Evolutionary conservation across 805 yeast genomes (phyloP).

Genomic region (Osmozyma mogii): DNA sequence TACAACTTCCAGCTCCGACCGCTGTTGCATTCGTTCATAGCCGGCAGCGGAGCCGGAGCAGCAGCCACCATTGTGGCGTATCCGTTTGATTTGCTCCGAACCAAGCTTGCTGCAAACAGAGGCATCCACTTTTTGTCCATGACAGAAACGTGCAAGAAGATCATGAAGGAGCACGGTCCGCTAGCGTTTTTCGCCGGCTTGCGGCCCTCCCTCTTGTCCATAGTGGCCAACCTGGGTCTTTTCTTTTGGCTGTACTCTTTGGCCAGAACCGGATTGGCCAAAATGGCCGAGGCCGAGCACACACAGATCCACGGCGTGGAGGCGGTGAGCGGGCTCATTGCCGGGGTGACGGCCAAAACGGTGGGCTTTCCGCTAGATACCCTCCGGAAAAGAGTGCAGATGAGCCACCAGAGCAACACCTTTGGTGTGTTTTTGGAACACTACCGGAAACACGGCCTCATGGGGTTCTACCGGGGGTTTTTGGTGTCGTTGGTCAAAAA

Average conservation of each 20-base stretch:
- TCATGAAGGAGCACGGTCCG: constrained; percentile 27
- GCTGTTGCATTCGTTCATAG: constrained; percentile 39
- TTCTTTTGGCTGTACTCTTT: constrained; percentile 65
- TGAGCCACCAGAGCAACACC: constrained; percentile 24
- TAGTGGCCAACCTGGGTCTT: constrained; percentile 65
- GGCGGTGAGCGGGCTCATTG: constrained; percentile 60
- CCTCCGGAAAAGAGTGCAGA: constrained; percentile 68
- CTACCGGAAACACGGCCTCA: constrained; percentile 46
- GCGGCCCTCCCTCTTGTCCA: constrained; percentile 46
- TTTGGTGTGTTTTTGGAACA: constrained; percentile 30
- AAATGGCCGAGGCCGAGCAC: constrained; percentile 10
- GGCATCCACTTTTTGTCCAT: constrained; percentile 30
- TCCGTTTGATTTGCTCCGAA: constrained; percentile 86
- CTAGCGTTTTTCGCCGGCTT: constrained; percentile 45
- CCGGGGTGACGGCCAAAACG: constrained; percentile 70
- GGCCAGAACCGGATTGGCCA: constrained; percentile 32
- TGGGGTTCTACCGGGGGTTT: constrained; percentile 71
- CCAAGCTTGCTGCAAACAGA: constrained; percentile 70
- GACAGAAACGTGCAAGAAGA: constrained; percentile 15
- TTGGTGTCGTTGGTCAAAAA: constrained; percentile 64
- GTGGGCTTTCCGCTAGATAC: constrained; percentile 83
- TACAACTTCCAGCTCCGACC: constrained; percentile 19
- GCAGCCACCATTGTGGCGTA: constrained; percentile 68
- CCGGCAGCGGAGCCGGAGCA: constrained; percentile 76
- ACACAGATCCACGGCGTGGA: constrained; percentile 33